These are phyloP conservation scores for Cladophialophora yegresii DNA, from an alignment of 2,329 filamentous ascomycete genomes.

Conservation along the genomic window DNA sequence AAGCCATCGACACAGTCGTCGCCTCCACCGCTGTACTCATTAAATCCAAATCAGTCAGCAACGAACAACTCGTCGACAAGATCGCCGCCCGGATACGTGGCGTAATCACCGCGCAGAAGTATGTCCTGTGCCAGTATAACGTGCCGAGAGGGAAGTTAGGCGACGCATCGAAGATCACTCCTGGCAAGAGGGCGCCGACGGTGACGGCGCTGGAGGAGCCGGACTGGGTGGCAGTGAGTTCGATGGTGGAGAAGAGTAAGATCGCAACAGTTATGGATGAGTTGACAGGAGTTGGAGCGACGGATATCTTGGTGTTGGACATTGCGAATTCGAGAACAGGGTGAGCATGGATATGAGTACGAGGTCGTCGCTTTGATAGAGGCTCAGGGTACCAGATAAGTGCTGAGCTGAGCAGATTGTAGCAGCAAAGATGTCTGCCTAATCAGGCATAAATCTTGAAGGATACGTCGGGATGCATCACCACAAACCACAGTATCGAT, in stretches of 20 bases:
- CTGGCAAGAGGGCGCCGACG: slow-evolving; percentile 90
- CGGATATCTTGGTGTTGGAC: slow-evolving; percentile 80
- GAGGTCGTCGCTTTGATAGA: not conserved
- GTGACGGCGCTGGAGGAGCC: slow-evolving; percentile 85
- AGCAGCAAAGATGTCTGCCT: not conserved
- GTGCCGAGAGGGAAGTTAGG: slow-evolving; percentile 70
- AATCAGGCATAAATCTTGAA: not conserved
- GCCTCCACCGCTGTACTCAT: slow-evolving; percentile 86
- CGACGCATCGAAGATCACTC: slow-evolving; percentile 74
- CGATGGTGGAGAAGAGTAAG: slow-evolving; percentile 87
- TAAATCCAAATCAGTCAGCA: slow-evolving; percentile 80
- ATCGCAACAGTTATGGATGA: slow-evolving; percentile 87
- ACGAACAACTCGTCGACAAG: slow-evolving; percentile 76
- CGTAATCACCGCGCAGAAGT: slow-evolving; percentile 93
- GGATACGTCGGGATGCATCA: not conserved
- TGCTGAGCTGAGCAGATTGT: not conserved
- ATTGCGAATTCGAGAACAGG: slow-evolving; percentile 74
- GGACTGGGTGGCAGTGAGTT: slow-evolving; percentile 90
- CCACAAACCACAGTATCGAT: not conserved
- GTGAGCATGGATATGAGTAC: slow-evolving; percentile 18
- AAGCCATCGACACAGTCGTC: slow-evolving; percentile 90
- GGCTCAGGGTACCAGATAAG: not conserved
- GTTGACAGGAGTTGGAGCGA: slow-evolving; percentile 71
- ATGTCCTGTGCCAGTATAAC: slow-evolving; percentile 96
- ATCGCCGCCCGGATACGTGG: slow-evolving; percentile 85